These are phyloP conservation scores for Cladosporium cucumerinum DNA, from an alignment of 2,329 filamentous ascomycete genomes.

Conservation along the genomic window DNA sequence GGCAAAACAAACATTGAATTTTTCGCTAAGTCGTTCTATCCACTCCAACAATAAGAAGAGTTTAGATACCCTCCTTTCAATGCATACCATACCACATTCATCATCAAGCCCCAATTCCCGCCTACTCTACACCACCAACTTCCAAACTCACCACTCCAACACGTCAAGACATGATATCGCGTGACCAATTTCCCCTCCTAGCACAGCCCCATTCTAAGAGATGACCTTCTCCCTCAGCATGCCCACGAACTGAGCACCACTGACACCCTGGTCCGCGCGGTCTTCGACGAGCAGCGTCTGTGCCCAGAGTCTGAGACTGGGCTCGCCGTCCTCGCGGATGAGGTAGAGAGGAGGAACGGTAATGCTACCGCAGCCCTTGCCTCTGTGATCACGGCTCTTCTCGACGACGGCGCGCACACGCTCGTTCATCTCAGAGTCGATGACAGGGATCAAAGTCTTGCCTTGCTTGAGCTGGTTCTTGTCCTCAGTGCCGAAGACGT, in stretches of 20 bases:
- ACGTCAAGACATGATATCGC: neutral
- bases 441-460: conserved; percentile 79
- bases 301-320: conserved; percentile 91
- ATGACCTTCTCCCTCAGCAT: conserved; percentile 87
- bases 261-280: conserved; percentile 87
- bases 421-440: conserved; percentile 97
- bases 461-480: conserved; percentile 82
- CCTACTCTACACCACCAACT: neutral
- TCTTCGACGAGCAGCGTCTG: conserved; percentile 95
- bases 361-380: conserved; percentile 87
- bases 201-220: conserved; percentile 5
- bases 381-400: conserved; percentile 85
- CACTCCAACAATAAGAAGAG: neutral
- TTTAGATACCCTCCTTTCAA: neutral
- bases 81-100: neutral
- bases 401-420: conserved; percentile 83
- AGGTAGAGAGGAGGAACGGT: conserved; percentile 90
- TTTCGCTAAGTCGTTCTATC: conserved; percentile 8
- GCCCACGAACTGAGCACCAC: conserved; percentile 90
- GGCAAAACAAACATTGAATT: neutral
- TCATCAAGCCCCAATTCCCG: neutral
- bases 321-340: conserved; percentile 92
- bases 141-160: neutral
- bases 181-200: neutral
- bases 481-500: conserved; percentile 88